These are phyloP conservation scores for Toxicodendron radicans DNA, from an alignment of 345 rosid species.

Conservation along the genomic window DNA sequence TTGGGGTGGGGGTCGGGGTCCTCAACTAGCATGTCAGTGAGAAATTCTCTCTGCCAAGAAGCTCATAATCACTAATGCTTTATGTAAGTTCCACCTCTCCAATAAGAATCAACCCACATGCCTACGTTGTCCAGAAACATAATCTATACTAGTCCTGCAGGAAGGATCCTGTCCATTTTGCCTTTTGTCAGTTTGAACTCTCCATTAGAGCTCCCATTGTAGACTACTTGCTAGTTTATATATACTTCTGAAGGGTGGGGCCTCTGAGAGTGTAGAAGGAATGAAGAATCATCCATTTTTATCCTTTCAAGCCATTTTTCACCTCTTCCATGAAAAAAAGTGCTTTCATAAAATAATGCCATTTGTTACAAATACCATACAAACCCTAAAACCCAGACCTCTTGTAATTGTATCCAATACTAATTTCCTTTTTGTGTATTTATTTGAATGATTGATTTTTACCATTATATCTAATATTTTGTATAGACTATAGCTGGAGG, in stretches of 20 bases:
- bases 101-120: constrained; percentile 46
- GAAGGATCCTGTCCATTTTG: constrained; percentile 37
- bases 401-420: not conserved
- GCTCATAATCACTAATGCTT: constrained; percentile 18
- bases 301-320: constrained; percentile 31
- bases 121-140: constrained; percentile 38
- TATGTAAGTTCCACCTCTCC: constrained; percentile 30
- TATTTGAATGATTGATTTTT: constrained; percentile 12
- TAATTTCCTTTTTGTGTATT: not conserved
- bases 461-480: not conserved
- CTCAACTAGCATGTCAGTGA: constrained; percentile 28
- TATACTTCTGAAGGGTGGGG: constrained; percentile 19
- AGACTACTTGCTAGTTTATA: not conserved
- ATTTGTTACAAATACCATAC: not conserved
- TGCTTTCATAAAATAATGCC: constrained; percentile 1
- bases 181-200: constrained; percentile 47
- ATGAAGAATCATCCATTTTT: constrained; percentile 35
- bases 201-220: constrained; percentile 31
- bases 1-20: not conserved
- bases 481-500: not conserved
- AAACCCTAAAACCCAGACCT: not conserved
- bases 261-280: constrained; percentile 19
- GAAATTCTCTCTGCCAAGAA: constrained; percentile 24
- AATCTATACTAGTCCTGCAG: constrained; percentile 32
- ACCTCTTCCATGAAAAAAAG: constrained; percentile 8